These are phyloP conservation scores for Myxozyma mucilagina DNA, from an alignment of 805 yeast species.

Conservation along the genomic window DNA sequence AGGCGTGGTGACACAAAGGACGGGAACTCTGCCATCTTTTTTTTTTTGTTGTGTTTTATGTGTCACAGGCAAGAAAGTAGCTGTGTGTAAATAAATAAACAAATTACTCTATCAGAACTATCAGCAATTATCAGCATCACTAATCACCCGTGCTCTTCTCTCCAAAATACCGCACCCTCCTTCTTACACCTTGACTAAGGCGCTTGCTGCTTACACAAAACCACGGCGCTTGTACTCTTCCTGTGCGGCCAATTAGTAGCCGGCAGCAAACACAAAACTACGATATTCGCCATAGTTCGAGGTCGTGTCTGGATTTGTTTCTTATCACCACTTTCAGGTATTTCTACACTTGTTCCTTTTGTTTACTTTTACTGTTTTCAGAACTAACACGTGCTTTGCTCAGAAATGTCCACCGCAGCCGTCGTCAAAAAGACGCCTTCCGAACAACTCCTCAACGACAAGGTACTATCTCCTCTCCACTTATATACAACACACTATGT, in stretches of 20 bases:
- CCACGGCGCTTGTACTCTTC: too few relatives aligned
- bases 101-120: not conserved
- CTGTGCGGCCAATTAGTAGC: too few relatives aligned
- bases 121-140: not conserved
- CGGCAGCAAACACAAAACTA: too few relatives aligned
- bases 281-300: too few relatives aligned
- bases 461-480: slow-evolving; percentile 38
- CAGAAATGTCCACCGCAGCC: slow-evolving; percentile 12
- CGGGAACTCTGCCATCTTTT: slow-evolving; percentile 17
- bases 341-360: not conserved
- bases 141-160: too few relatives aligned
- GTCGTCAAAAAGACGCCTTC: slow-evolving; percentile 34
- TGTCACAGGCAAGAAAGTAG: not conserved
- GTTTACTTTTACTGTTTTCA: not conserved
- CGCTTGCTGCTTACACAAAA: too few relatives aligned
- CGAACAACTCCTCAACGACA: slow-evolving; percentile 42
- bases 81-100: not conserved
- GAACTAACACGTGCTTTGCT: not conserved
- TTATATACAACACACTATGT: not conserved
- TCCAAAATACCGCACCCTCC: too few relatives aligned
- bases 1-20: slow-evolving; percentile 29
- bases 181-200: too few relatives aligned
- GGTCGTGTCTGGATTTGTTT: too few relatives aligned
- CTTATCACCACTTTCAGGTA: too few relatives aligned
- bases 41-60: not conserved